A percentile compares a stretch with the other conserved stretches of the same genome.
Evolutionary conservation across 257 asterid species (phyloP).

Genomic region (Gentiana macrophylla): DNA sequence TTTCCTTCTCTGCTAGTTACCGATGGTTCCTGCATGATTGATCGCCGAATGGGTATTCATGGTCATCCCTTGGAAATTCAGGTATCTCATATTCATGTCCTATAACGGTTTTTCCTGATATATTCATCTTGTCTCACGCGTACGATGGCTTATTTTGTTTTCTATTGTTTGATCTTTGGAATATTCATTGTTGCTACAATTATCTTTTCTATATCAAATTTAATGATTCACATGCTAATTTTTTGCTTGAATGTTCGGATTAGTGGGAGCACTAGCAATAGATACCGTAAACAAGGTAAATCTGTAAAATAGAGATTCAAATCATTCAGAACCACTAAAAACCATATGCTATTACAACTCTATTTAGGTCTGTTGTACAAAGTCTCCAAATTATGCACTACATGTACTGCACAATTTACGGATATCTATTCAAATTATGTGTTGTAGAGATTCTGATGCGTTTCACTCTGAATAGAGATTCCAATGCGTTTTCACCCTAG

Average conservation of each 20-base stretch:
- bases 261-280: neutral
- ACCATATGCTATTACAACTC: too few relatives aligned
- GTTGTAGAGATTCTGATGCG: too few relatives aligned
- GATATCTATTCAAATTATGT: too few relatives aligned
- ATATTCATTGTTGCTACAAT: neutral
- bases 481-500: too few relatives aligned
- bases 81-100: conserved; percentile 24
- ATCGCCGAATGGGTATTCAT: conserved; percentile 94
- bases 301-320: too few relatives aligned
- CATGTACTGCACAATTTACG: too few relatives aligned
- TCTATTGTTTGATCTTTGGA: neutral
- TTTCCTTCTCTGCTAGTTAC: conserved; percentile 91
- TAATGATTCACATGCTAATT: neutral
- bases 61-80: conserved; percentile 98
- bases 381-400: too few relatives aligned
- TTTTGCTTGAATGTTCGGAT: neutral
- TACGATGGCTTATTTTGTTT: neutral
- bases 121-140: neutral
- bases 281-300: too few relatives aligned
- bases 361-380: too few relatives aligned
- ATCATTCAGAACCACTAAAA: too few relatives aligned
- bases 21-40: conserved; percentile 98
- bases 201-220: neutral
- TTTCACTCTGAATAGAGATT: too few relatives aligned
- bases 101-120: neutral